These are phyloP conservation scores for Spiromastix sp. DNA, from an alignment of 2,329 filamentous ascomycete genomes.

Conservation along the genomic window DNA sequence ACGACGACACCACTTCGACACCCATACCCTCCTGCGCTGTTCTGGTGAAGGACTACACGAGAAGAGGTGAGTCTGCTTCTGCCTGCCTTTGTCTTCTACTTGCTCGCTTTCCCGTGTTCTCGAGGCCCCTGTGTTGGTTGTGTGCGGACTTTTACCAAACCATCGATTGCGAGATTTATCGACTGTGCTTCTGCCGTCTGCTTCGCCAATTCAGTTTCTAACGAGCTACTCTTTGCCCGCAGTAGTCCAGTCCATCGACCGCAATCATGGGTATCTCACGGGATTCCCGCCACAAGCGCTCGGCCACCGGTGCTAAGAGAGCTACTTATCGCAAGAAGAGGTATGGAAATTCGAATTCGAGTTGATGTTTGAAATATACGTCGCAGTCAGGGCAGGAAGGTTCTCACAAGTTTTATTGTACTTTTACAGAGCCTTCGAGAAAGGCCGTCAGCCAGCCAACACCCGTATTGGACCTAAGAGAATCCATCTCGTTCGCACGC, in stretches of 20 bases:
- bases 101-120: no score
- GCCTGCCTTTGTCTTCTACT: conserved; percentile 9
- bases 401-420: conserved; percentile 53
- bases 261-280: conserved; percentile 99
- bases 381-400: conserved; percentile 1
- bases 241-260: conserved; percentile 47
- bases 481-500: conserved; percentile 92
- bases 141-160: no score
- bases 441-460: conserved; percentile 97
- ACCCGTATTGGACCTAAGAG: conserved; percentile 97
- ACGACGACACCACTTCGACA: conserved; percentile 31
- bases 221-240: not conserved
- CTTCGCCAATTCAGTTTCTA: no score
- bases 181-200: no score
- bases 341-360: conserved; percentile 49
- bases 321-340: conserved; percentile 67
- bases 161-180: no score
- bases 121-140: no score
- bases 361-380: conserved; percentile 30
- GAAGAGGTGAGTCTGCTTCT: conserved; percentile 31
- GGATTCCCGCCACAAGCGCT: conserved; percentile 99
- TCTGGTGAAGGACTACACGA: conserved; percentile 36
- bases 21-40: conserved; percentile 28
- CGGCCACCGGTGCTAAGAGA: conserved; percentile 96
- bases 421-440: conserved; percentile 97